Evolutionary conservation across 208 protist species (phyloP).

Genomic region (Polymyxa betae): DNA sequence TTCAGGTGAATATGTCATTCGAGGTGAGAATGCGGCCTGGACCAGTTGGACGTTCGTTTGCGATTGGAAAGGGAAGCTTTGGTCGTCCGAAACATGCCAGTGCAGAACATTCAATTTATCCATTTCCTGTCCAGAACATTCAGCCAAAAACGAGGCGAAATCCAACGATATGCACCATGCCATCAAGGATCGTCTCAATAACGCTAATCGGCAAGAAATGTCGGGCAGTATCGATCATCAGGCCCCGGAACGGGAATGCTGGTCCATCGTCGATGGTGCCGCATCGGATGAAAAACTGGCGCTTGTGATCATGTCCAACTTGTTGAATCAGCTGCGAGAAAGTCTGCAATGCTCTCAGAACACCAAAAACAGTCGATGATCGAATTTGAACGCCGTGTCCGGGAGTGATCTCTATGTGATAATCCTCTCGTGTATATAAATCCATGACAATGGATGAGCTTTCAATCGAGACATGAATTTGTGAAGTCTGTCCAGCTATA

Average conservation of each 20-base stretch:
- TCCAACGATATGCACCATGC: slow-evolving; percentile 22
- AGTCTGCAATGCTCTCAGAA: slow-evolving; percentile 9
- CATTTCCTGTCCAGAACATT: slow-evolving; percentile 5
- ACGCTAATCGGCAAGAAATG: slow-evolving; percentile 47
- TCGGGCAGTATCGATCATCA: slow-evolving; percentile 61
- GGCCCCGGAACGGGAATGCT: slow-evolving; percentile 53
- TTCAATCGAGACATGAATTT: not conserved
- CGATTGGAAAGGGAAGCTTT: slow-evolving; percentile 60
- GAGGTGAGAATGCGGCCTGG: slow-evolving; percentile 47
- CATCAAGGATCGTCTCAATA: slow-evolving; percentile 51
- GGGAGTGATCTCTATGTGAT: not conserved
- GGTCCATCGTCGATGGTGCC: slow-evolving; percentile 43
- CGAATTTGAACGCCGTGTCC: not conserved
- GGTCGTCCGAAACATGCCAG: slow-evolving; percentile 58
- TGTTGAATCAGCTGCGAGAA: slow-evolving; percentile 4
- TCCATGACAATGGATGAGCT: not conserved
- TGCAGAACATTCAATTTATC: slow-evolving; percentile 65
- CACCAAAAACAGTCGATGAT: slow-evolving; percentile 36
- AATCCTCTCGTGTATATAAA: not conserved
- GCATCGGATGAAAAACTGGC: slow-evolving; percentile 10
- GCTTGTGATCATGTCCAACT: not conserved
- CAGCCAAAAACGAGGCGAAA: not conserved
- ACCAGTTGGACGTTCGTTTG: slow-evolving; percentile 48
- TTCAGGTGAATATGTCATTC: slow-evolving; percentile 3
- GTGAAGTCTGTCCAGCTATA: not conserved